These are phyloP conservation scores for Suillus spraguei DNA, from an alignment of 768 basidiomycete species.

Conservation along the genomic window DNA sequence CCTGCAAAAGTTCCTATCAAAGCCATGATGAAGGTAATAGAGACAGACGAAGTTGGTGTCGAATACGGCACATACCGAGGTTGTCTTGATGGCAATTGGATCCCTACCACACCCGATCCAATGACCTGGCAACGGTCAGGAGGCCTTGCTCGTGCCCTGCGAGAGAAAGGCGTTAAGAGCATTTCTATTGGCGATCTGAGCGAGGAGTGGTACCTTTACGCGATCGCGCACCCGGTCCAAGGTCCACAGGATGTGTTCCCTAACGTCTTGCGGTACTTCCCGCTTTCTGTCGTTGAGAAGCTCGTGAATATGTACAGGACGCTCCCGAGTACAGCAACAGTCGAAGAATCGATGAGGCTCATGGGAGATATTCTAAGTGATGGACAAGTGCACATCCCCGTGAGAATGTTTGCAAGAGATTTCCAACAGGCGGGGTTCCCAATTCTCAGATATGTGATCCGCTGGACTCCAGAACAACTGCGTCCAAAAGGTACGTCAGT, in stretches of 20 bases:
- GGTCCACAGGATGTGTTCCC: conserved; percentile 51
- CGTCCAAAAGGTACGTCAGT: conserved; percentile 49
- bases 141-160: conserved; percentile 53
- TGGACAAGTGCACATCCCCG: conserved; percentile 70
- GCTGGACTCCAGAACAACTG: conserved; percentile 66
- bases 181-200: conserved; percentile 68
- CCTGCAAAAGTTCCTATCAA: conserved; percentile 48
- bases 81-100: conserved; percentile 60
- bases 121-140: conserved; percentile 74
- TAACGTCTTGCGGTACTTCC: conserved; percentile 66
- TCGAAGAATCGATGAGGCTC: conserved; percentile 45
- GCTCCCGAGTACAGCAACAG: conserved; percentile 41
- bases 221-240: conserved; percentile 65
- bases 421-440: conserved; percentile 59
- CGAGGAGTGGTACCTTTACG: conserved; percentile 81
- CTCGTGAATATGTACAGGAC: conserved; percentile 48
- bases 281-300: conserved; percentile 44
- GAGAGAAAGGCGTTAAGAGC: conserved; percentile 58
- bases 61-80: conserved; percentile 70
- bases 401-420: conserved; percentile 63
- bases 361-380: conserved; percentile 64
- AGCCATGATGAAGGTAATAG: conserved; percentile 58
- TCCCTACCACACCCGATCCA: conserved; percentile 51
- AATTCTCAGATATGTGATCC: conserved; percentile 66
- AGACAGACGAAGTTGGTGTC: conserved; percentile 53